These are phyloP conservation scores for Clonostachys chloroleuca DNA, from an alignment of 2,329 filamentous ascomycete species.

Conservation along the genomic window DNA sequence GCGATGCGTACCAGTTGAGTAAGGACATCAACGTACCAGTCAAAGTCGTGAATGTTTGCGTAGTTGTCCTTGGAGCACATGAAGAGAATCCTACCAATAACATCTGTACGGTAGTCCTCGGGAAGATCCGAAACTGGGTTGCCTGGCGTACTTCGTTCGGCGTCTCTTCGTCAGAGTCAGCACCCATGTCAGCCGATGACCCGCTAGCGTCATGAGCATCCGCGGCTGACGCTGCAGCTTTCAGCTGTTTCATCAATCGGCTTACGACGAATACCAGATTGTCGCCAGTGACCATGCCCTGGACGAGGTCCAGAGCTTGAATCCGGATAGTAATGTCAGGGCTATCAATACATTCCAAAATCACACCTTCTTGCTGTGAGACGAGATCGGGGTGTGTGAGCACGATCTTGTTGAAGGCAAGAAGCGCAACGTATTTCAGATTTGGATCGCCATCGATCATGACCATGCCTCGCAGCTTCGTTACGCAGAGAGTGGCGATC, in stretches of 20 bases:
- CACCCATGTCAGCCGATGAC: constrained; percentile 30
- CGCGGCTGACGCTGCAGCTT: constrained; percentile 55
- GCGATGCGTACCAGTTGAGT: constrained; percentile 77
- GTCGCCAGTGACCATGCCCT: constrained; percentile 88
- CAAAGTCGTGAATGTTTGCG: constrained; percentile 80
- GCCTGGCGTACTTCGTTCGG: constrained; percentile 26
- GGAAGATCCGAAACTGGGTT: constrained; percentile 46
- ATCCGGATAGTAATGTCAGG: constrained; percentile 93
- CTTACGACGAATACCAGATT: constrained; percentile 82
- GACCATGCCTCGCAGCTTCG: constrained; percentile 90
- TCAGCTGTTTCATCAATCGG: constrained; percentile 82
- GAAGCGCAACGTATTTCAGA: constrained; percentile 91
- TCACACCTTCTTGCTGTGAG: constrained; percentile 90
- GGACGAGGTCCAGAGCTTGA: constrained; percentile 85
- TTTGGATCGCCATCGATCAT: constrained; percentile 92
- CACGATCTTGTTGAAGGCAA: constrained; percentile 95
- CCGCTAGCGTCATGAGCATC: constrained; percentile 45
- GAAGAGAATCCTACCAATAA: constrained; percentile 76
- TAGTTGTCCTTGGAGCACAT: constrained; percentile 94
- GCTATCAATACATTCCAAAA: constrained; percentile 93
- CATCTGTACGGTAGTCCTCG: constrained; percentile 79
- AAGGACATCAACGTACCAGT: constrained; percentile 93
- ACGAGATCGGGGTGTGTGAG: constrained; percentile 84
- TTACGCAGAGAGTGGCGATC: constrained; percentile 87
- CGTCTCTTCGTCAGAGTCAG: constrained; percentile 46